Evolutionary conservation across 768 basidiomycete species (phyloP).

Genomic region (Strobilomyces dryophilus): DNA sequence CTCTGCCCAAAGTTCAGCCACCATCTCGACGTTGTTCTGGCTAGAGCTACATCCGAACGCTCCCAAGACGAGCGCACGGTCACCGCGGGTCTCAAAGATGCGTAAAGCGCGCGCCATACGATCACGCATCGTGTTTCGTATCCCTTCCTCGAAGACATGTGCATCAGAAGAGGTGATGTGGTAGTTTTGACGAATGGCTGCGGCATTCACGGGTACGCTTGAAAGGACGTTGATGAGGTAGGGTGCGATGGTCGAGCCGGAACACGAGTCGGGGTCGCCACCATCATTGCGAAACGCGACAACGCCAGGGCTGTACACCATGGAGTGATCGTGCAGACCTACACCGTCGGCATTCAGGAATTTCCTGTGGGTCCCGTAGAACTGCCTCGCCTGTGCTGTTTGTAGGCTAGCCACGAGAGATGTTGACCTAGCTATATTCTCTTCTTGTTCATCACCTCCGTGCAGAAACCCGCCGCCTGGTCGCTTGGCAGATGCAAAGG

Average conservation of each 20-base stretch:
- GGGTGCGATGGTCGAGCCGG: constrained; percentile 26
- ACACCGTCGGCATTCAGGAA: constrained; percentile 34
- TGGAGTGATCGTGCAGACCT: constrained; percentile 43
- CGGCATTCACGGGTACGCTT: too few relatives aligned
- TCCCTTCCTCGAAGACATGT: too few relatives aligned
- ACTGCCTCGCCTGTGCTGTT: constrained; percentile 31
- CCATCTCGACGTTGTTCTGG: constrained; percentile 38
- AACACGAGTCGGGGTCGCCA: constrained; percentile 15
- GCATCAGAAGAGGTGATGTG: too few relatives aligned
- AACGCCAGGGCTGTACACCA: constrained; percentile 44
- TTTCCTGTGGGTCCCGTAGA: constrained; percentile 38
- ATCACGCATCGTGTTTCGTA: too few relatives aligned
- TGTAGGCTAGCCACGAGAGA: constrained; percentile 38
- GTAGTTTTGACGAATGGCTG: too few relatives aligned
- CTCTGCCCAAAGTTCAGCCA: constrained; percentile 45
- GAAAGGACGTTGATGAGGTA: too few relatives aligned
- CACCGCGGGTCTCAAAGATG: constrained; percentile 40
- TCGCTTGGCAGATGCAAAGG: constrained; percentile 41
- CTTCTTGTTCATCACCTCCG: constrained; percentile 46
- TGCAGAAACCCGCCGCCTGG: constrained; percentile 42
- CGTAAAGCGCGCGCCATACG: constrained; percentile 34
- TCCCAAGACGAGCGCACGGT: constrained; percentile 39
- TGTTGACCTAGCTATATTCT: constrained; percentile 37
- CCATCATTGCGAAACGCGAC: constrained; percentile 40
- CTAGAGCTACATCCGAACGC: constrained; percentile 43